Percentiles rank a stretch among this genome's conserved stretches.
Conservation (phyloP, 1,284 basidiomycete species). For the Moesziomyces antarcticus region DNA sequence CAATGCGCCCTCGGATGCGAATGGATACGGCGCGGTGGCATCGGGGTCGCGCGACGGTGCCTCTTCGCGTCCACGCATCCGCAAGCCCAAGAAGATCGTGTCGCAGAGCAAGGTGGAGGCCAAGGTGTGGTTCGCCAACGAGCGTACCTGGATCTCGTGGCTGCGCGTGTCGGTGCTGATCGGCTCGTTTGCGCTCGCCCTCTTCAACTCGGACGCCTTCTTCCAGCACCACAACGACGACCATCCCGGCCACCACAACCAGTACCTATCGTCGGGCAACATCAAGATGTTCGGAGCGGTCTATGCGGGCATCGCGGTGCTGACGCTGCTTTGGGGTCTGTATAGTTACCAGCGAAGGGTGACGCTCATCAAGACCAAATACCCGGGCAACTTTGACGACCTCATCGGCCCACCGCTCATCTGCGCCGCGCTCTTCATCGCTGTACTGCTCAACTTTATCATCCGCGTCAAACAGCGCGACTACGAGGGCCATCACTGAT, state of each 20-base stretch:
- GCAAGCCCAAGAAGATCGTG: slow-evolving; percentile 71
- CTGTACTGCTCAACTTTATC: slow-evolving; percentile 66
- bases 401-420: slow-evolving; percentile 65
- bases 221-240: slow-evolving; percentile 53
- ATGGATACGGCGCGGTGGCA: slow-evolving; percentile 38
- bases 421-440: slow-evolving; percentile 63
- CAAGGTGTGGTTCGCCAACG: slow-evolving; percentile 68
- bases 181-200: slow-evolving; percentile 84
- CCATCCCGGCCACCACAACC: slow-evolving; percentile 24
- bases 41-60: slow-evolving; percentile 12
- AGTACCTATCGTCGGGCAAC: slow-evolving; percentile 66
- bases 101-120: slow-evolving; percentile 65
- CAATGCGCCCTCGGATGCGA: slow-evolving; percentile 11
- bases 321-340: slow-evolving; percentile 79
- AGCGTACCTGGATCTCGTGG: slow-evolving; percentile 84
- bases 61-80: slow-evolving; percentile 42
- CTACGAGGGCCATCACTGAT: slow-evolving; percentile 28
- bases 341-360: slow-evolving; percentile 87
- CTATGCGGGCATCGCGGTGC: slow-evolving; percentile 78
- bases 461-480: slow-evolving; percentile 55
- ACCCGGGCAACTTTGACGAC: slow-evolving; percentile 82
- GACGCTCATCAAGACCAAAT: slow-evolving; percentile 87
- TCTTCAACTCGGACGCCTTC: slow-evolving; percentile 82
- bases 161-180: slow-evolving; percentile 85
- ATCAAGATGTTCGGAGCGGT: slow-evolving; percentile 83